phyloP scores from a whole-genome alignment of 2,329 filamentous ascomycete genomes.

The Diplocarpon mali region DNA sequence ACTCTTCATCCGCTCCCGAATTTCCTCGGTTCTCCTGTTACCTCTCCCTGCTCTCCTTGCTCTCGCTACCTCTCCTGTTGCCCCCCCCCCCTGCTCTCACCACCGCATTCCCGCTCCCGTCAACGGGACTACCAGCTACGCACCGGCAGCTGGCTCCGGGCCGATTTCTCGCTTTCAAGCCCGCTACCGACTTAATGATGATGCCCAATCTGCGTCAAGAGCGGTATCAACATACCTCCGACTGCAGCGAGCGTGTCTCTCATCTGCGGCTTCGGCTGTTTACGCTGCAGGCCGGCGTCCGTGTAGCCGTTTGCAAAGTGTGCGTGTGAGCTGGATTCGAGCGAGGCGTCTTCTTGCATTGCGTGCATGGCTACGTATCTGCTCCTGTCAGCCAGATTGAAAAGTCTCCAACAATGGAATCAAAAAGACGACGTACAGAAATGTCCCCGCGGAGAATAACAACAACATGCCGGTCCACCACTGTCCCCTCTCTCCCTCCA shows the following conservation, averaged over 20 bases:
- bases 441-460: constrained; percentile 92
- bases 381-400: constrained; percentile 1
- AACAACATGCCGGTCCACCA: constrained; percentile 91
- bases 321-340: constrained; percentile 29
- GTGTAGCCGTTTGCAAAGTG: constrained; percentile 40
- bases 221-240: constrained; percentile 65
- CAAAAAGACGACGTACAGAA: constrained; percentile 54
- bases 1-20: too few relatives aligned
- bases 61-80: too few relatives aligned
- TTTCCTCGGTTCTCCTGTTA: too few relatives aligned
- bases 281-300: constrained; percentile 38
- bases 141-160: too few relatives aligned
- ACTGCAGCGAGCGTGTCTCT: constrained; percentile 61
- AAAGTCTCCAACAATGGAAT: too few relatives aligned
- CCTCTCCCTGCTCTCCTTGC: too few relatives aligned
- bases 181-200: constrained; percentile 37
- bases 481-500: constrained; percentile 40
- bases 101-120: too few relatives aligned
- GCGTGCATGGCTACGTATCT: constrained; percentile 98
- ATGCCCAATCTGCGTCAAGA: constrained; percentile 69
- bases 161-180: background rate
- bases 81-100: too few relatives aligned
- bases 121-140: too few relatives aligned
- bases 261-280: constrained; percentile 47
- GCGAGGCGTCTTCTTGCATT: constrained; percentile 64